Conservation (phyloP, 78 protist genomes). For the Dictyostelium intermedium region DNA sequence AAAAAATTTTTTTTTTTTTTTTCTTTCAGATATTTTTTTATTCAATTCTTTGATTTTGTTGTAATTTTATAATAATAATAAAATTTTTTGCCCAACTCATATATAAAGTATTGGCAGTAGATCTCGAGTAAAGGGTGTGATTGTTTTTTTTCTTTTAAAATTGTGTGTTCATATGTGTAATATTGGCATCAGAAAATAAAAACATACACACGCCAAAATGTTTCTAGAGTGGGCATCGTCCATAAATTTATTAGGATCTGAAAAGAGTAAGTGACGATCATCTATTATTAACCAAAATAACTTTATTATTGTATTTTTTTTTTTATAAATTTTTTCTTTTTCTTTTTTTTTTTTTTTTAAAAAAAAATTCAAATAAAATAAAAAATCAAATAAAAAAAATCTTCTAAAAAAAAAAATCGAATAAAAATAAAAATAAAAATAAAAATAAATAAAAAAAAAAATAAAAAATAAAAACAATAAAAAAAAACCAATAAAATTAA, state of each 20-base stretch:
- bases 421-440: background rate
- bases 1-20: constrained; percentile 3
- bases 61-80: background rate
- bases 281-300: too few relatives aligned
- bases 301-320: background rate
- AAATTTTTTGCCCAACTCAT: background rate
- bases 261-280: constrained; percentile 7
- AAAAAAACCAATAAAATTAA: background rate
- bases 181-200: background rate
- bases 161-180: background rate
- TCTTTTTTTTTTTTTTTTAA: background rate
- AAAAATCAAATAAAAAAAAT: too few relatives aligned
- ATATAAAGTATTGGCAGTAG: background rate
- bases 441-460: background rate
- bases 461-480: background rate
- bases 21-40: background rate
- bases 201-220: background rate
- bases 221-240: constrained; percentile 68
- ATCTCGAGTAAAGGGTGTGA: background rate
- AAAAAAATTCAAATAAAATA: background rate
- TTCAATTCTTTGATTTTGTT: background rate
- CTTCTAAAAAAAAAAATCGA: background rate
- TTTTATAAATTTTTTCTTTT: background rate
- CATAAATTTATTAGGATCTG: constrained; percentile 33
- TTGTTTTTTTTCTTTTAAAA: background rate